These are phyloP conservation scores for Purpureocillium takamizusanense DNA, from an alignment of 2,329 filamentous ascomycete genomes.

Conservation along the genomic window DNA sequence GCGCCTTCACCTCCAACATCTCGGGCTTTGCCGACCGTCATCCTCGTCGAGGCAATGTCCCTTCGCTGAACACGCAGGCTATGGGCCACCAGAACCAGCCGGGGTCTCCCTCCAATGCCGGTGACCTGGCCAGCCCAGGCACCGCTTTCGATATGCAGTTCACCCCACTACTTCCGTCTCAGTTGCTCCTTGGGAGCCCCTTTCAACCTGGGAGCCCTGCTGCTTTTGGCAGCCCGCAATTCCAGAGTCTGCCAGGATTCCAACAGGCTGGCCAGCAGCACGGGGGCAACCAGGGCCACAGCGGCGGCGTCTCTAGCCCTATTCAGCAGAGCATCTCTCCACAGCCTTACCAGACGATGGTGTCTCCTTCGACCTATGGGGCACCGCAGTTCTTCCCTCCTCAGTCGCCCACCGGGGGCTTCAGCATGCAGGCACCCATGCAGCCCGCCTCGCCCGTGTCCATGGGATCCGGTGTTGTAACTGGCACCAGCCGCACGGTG, in stretches of 20 bases:
- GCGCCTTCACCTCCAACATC: constrained; percentile 81
- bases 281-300: constrained; percentile 43
- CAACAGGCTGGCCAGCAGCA: constrained; percentile 49
- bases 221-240: constrained; percentile 84
- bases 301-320: constrained; percentile 62
- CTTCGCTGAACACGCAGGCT: constrained; percentile 81
- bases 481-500: constrained; percentile 89
- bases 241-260: constrained; percentile 74
- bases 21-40: constrained; percentile 81
- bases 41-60: constrained; percentile 75
- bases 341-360: constrained; percentile 73
- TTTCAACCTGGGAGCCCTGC: constrained; percentile 93
- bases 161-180: constrained; percentile 87
- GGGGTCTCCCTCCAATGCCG: constrained; percentile 40
- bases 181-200: constrained; percentile 87
- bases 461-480: constrained; percentile 70
- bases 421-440: constrained; percentile 47
- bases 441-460: constrained; percentile 66
- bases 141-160: constrained; percentile 97
- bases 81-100: constrained; percentile 34
- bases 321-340: constrained; percentile 72
- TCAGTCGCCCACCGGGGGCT: constrained; percentile 78
- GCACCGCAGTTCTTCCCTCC: constrained; percentile 78
- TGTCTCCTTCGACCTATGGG: constrained; percentile 77
- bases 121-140: constrained; percentile 77